phyloP scores from a whole-genome alignment of 495 filamentous ascomycete genomes.

The Penicillium mononematosum region DNA sequence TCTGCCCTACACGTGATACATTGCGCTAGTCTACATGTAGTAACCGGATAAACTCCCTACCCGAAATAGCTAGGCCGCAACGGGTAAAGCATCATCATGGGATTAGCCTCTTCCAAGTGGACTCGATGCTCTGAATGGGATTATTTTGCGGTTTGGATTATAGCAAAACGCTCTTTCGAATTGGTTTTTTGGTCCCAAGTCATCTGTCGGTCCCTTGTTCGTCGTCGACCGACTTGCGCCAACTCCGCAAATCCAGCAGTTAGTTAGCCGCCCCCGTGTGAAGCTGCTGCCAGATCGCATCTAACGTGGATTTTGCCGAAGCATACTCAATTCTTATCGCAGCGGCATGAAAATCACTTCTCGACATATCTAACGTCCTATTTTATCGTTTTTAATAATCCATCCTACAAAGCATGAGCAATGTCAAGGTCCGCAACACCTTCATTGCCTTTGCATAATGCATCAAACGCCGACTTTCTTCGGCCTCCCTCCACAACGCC shows the following conservation, averaged over 20 bases:
- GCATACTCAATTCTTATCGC: constrained; percentile 14
- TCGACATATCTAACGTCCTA: constrained; percentile 20
- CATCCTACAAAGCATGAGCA: constrained; percentile 47
- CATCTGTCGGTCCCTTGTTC: constrained; percentile 8
- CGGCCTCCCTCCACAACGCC: constrained; percentile 40
- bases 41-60: constrained; percentile 18
- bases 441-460: constrained; percentile 56
- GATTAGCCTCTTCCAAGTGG: constrained; percentile 24
- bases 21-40: constrained; percentile 21
- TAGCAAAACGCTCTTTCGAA: neutral
- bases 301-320: constrained; percentile 24
- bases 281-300: constrained; percentile 39
- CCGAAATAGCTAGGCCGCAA: constrained; percentile 27
- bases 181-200: neutral
- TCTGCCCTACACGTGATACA: constrained; percentile 12
- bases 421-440: constrained; percentile 63
- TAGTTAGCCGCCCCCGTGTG: constrained; percentile 21
- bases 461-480: constrained; percentile 34
- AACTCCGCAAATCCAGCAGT: constrained; percentile 13
- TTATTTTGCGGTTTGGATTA: constrained; percentile 9
- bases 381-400: constrained; percentile 13
- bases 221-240: constrained; percentile 9
- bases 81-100: constrained; percentile 38
- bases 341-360: constrained; percentile 37
- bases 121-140: constrained; percentile 13